Percentiles rank a stretch among this genome's conserved stretches.
phyloP scores from a whole-genome alignment of 306 rosid species.

The Neltuma alba region DNA sequence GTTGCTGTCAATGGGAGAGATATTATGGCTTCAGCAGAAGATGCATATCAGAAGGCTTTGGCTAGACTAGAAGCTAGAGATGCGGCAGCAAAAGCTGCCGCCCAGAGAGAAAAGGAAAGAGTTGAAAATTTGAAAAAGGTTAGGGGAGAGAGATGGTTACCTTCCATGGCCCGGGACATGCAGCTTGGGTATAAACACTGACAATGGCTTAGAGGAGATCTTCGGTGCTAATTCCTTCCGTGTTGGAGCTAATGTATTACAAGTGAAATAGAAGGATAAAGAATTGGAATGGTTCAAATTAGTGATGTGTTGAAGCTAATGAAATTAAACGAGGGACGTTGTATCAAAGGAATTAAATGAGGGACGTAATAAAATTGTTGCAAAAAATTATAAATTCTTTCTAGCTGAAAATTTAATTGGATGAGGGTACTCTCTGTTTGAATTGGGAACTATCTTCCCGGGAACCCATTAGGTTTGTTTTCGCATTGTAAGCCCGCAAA shows the following conservation, averaged over 20 bases:
- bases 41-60: slow-evolving; percentile 55
- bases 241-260: neutral
- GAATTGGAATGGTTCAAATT: neutral
- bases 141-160: slow-evolving; percentile 95
- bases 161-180: slow-evolving; percentile 80
- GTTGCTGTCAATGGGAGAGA: slow-evolving; percentile 67
- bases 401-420: too few species aligned
- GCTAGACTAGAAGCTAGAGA: slow-evolving; percentile 73
- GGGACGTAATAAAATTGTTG: too few species aligned
- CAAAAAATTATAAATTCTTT: too few species aligned
- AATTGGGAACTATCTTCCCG: neutral
- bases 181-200: slow-evolving; percentile 28
- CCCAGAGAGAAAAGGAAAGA: slow-evolving; percentile 80
- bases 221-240: slow-evolving; percentile 23
- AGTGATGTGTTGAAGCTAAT: neutral
- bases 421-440: neutral
- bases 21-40: slow-evolving; percentile 63
- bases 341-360: too few species aligned
- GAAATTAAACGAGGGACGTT: too few species aligned
- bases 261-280: neutral
- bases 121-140: slow-evolving; percentile 70
- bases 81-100: slow-evolving; percentile 66
- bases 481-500: neutral
- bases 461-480: neutral
- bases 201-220: slow-evolving; percentile 14